Evolutionary conservation across 768 basidiomycete genomes (phyloP), one percentile per base, ranked within the genome.

Genomic region (Russula emetica): DNA sequence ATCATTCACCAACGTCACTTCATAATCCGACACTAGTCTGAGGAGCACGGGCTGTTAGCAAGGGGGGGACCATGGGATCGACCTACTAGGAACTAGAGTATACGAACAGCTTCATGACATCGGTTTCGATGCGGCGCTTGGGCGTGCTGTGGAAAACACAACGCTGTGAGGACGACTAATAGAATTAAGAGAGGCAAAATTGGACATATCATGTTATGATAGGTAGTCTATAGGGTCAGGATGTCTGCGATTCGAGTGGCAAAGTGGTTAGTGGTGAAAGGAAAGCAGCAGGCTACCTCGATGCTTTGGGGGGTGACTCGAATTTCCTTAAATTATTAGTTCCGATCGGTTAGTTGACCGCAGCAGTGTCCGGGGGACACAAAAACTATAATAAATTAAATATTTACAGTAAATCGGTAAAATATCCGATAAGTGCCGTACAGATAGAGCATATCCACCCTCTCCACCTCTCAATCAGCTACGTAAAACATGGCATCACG

Each of bases 11-110:
- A 99, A 86, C 45, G 85, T 92, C 64, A 99, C 97, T 74, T 99
- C 92, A 76, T 94, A 97, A 78, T 99, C 97, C 18, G 94, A 96
- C 94, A 98, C 98, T 71, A 98, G 77, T 78, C 96, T 98, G 74
- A 66, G 38, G 40, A 47, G 10, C 7, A 40, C 5, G 20, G 4
- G 38, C 5, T 30, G 53, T 67, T 16, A 66, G 64, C 53, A 28
- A 11, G 18, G n/a, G 5, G 38, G 20, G 4, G 20, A 34, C 8
- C n/a, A n/a, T n/a, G 32, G n/a, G n/a, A 2, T 30, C 1, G 11
- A 8, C 45, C 10, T 2, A 8, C 8, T 30, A 3, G 34, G 36
- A 51, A 42, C 13, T n/a, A 20, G 49, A 5, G 34, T 7, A 76
- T 36, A 40, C 84, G 72, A 74, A 96, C 96, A 99, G 79, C 80